Conservation (phyloP, 148 eudicot genomes). For the Rhododendron simsii region DNA sequence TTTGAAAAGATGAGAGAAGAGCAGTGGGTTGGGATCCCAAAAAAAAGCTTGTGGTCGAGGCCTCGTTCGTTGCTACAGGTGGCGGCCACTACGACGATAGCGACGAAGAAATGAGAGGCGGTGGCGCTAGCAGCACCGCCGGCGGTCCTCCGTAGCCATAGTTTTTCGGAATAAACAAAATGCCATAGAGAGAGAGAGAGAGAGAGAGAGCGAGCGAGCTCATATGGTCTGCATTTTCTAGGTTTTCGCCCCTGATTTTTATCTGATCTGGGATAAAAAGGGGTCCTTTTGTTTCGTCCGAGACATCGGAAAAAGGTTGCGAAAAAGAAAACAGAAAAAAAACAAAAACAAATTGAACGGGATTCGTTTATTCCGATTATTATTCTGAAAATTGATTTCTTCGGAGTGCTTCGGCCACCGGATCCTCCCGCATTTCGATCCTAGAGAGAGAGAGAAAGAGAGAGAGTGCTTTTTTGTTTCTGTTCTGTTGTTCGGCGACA, state of each 20-base stretch:
- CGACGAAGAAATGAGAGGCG: neutral
- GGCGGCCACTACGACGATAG: neutral
- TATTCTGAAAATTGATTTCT: neutral
- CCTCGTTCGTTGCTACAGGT: neutral
- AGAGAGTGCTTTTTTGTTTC: neutral
- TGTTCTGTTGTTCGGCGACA: constrained; percentile 11
- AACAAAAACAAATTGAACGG: neutral
- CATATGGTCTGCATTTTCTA: constrained; percentile 1
- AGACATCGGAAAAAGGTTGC: neutral
- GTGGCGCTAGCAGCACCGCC: neutral
- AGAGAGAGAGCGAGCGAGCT: neutral
- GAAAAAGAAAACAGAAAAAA: neutral
- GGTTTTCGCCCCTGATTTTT: neutral
- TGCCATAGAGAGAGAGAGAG: neutral
- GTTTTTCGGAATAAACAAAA: neutral
- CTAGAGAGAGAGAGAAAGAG: neutral
- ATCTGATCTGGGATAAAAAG: constrained; percentile 4
- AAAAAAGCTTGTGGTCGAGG: constrained; percentile 5
- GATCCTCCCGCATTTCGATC: constrained; percentile 7
- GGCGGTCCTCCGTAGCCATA: neutral
- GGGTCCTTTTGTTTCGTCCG: constrained; percentile 6
- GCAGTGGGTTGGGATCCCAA: neutral
- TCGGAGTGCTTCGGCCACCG: constrained; percentile 9
- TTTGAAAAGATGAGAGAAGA: neutral
- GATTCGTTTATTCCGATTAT: constrained; percentile 3